These are phyloP conservation scores for Asterophora lycoperdoides DNA, from an alignment of 768 basidiomycete species.

Conservation along the genomic window DNA sequence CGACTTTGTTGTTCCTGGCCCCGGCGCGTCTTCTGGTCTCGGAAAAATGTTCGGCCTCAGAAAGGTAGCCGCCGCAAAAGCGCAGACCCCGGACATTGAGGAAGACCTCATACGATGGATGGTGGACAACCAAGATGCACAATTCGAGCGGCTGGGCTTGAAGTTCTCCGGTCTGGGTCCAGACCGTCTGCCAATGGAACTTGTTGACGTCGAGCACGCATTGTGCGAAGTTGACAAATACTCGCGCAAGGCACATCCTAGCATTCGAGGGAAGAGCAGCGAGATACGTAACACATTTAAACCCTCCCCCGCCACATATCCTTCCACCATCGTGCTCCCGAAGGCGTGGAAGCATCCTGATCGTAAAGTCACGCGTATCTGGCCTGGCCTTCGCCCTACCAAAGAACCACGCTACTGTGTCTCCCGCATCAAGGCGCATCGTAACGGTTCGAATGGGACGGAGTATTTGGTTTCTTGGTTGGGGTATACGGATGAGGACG, in stretches of 20 bases:
- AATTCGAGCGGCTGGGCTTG: constrained; percentile 58
- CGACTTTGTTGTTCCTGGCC: constrained; percentile 69
- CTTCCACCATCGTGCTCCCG: constrained; percentile 35
- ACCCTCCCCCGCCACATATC: constrained; percentile 21
- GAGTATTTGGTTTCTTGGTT: constrained; percentile 53
- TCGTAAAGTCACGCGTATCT: constrained; percentile 39
- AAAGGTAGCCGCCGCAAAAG: constrained; percentile 29
- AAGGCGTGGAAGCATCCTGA: constrained; percentile 53
- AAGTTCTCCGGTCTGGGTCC: constrained; percentile 50
- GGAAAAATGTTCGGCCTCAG: constrained; percentile 55
- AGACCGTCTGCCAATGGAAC: constrained; percentile 45
- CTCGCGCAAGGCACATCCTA: constrained; percentile 51
- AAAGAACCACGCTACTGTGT: constrained; percentile 44
- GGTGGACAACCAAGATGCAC: constrained; percentile 50
- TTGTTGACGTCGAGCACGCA: constrained; percentile 75
- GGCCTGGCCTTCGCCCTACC: constrained; percentile 28
- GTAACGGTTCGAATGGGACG: constrained; percentile 28
- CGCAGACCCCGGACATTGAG: constrained; percentile 36
- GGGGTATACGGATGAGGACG: constrained; percentile 46
- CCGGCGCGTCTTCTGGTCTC: constrained; percentile 65
- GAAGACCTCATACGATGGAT: constrained; percentile 63
- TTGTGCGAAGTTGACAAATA: constrained; percentile 82
- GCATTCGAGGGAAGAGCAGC: constrained; percentile 38
- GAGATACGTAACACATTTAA: constrained; percentile 37
- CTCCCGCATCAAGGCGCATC: constrained; percentile 34